These are phyloP conservation scores for Hymenoscyphus albidus DNA, from an alignment of 2,329 filamentous ascomycete genomes.

Conservation along the genomic window DNA sequence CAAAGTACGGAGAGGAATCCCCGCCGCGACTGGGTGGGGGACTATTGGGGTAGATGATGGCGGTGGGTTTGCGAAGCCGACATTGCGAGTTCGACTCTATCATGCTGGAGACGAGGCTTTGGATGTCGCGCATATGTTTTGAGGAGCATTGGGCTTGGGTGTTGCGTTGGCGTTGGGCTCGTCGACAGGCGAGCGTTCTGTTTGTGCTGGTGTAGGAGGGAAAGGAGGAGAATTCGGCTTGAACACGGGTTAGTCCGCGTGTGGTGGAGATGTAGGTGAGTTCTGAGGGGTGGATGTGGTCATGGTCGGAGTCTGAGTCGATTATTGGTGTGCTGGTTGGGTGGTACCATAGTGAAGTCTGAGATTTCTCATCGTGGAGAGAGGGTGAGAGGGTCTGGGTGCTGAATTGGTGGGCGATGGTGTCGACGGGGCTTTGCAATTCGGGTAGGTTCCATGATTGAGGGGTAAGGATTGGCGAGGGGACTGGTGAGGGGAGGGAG, in stretches of 20 bases:
- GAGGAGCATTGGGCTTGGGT: slow-evolving; percentile 24
- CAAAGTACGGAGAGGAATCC: neutral
- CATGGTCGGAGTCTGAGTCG: slow-evolving; percentile 11
- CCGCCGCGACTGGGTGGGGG: slow-evolving; percentile 7
- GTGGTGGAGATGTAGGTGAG: slow-evolving; percentile 18
- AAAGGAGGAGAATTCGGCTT: slow-evolving; percentile 16
- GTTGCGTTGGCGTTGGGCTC: slow-evolving; percentile 28
- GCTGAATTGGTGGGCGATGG: slow-evolving; percentile 14
- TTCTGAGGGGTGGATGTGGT: slow-evolving; percentile 10
- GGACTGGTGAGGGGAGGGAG: slow-evolving; percentile 22
- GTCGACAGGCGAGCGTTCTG: slow-evolving; percentile 17
- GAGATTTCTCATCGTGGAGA: slow-evolving; percentile 16
- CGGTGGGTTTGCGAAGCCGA: slow-evolving; percentile 12
- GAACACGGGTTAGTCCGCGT: slow-evolving; percentile 12
- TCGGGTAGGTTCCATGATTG: neutral
- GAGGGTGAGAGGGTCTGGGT: slow-evolving; percentile 7
- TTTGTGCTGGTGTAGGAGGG: slow-evolving; percentile 9
- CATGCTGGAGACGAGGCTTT: slow-evolving; percentile 27
- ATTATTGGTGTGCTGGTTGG: slow-evolving; percentile 15
- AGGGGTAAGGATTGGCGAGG: slow-evolving; percentile 8
- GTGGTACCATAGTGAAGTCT: slow-evolving; percentile 19
- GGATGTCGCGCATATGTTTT: slow-evolving; percentile 25
- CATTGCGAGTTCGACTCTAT: slow-evolving; percentile 26
- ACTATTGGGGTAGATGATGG: slow-evolving; percentile 5
- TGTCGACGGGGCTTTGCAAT: slow-evolving; percentile 6